Evolutionary conservation across 306 rosid species (phyloP), one percentile per base, ranked within the genome.

Genomic region (Inga oerstediana): DNA sequence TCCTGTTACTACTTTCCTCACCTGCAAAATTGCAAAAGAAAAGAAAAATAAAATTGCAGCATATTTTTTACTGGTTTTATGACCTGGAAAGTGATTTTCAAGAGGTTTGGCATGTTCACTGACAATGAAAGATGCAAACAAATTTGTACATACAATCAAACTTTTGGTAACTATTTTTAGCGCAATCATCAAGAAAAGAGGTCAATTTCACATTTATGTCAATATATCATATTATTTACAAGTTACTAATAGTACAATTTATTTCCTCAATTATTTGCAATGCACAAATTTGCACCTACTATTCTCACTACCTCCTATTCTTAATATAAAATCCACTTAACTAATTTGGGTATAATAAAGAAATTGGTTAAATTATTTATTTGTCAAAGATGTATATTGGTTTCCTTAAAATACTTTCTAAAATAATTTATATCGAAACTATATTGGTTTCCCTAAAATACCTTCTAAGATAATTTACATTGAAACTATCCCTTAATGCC

Each of bases 21-120:
- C 44, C 90, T 87, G 84, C 84, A 81, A 68, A 49, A 74, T 51
- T 54, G 52, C 59, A 56, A 81, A 56, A 45, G 27, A 20, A 20
- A 65, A 72, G 10, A 1, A 32, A 72, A 82, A 39, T 79, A 30
- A 39, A 79, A n/a, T 58, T 58, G 30, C 4, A 81, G 13, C 43
- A 44, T 27, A 49, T 10, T 48, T 30, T 20, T 48, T 62, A 1
- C 17, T 2, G 7, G 35, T n/a, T 70, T 70, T 62, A 30, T 66
- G 51, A 54, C 43, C 43, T 74, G 72, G 11, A 52, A 30, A 19
- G 32, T 51, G 41, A 77, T 10, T 69, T 77, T 27, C 68, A 10
- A 35, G 34, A 64, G 81, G 74, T 13, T 79, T 65, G 61, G 34
- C 15, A n/a, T 52, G 59, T 20, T 19, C 20, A 17, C 62, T 39